A percentile compares a stretch with the other conserved stretches of the same genome.
phyloP scores from a whole-genome alignment of 2,329 filamentous ascomycete genomes.

The Verticillium nonalfalfae region DNA sequence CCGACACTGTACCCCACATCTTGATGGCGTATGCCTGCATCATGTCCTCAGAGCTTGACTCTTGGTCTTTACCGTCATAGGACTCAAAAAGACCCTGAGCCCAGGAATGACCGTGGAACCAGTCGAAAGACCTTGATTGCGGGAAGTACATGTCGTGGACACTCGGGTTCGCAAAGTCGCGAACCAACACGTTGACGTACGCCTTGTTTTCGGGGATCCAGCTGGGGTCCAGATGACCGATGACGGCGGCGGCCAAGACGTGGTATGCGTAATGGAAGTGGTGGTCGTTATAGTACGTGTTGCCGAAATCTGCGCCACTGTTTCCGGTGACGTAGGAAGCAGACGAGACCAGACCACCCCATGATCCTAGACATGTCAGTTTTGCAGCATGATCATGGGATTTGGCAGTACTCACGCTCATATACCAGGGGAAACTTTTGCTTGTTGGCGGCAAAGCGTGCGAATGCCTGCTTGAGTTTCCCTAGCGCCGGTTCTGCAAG shows the following conservation, averaged over 20 bases:
- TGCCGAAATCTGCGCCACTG: slow-evolving; percentile 76
- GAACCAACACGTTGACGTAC: slow-evolving; percentile 77
- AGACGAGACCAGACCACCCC: slow-evolving; percentile 76
- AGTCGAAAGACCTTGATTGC: slow-evolving; percentile 79
- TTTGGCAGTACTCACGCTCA: slow-evolving; percentile 40
- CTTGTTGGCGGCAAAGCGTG: slow-evolving; percentile 58
- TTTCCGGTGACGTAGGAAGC: slow-evolving; percentile 67
- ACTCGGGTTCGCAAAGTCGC: slow-evolving; percentile 76
- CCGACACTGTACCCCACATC: slow-evolving; percentile 81
- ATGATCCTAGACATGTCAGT: slow-evolving; percentile 40
- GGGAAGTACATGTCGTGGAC: slow-evolving; percentile 69
- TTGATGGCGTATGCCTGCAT: slow-evolving; percentile 85
- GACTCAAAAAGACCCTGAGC: slow-evolving; percentile 71
- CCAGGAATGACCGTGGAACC: slow-evolving; percentile 94
- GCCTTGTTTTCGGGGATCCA: slow-evolving; percentile 71
- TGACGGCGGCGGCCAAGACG: slow-evolving; percentile 77
- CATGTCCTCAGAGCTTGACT: slow-evolving; percentile 84
- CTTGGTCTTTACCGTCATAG: slow-evolving; percentile 72
- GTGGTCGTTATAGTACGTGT: slow-evolving; percentile 75
- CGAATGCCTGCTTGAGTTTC: slow-evolving; percentile 61
- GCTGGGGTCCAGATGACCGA: slow-evolving; percentile 67
- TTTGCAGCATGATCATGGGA: neutral
- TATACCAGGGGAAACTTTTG: slow-evolving; percentile 62
- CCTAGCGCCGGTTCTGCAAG: slow-evolving; percentile 52
- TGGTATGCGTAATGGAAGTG: slow-evolving; percentile 84